A percentile compares a stretch with the other conserved stretches of the same genome.
phyloP scores from a whole-genome alignment of 2,329 filamentous ascomycete genomes.

The Penicillium sclerotigenum region DNA sequence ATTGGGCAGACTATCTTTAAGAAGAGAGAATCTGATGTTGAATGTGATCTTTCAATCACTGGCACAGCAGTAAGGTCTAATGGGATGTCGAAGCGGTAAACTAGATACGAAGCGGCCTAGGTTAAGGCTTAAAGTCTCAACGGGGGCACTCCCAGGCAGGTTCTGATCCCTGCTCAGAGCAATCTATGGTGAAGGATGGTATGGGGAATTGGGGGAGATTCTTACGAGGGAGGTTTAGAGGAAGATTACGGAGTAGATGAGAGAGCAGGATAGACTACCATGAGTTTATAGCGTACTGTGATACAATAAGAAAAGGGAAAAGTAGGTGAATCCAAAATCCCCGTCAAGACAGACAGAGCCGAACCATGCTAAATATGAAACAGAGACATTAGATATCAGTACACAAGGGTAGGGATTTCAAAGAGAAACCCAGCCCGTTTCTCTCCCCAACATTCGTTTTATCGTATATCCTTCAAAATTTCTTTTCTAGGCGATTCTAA shows the following conservation, averaged over 20 bases:
- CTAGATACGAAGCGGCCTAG: no score
- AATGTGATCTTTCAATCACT: no score
- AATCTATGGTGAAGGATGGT: no score
- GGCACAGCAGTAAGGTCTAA: no score
- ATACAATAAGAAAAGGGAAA: neutral
- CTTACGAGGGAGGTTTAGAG: no score
- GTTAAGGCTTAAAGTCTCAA: no score
- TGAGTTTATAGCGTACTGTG: neutral
- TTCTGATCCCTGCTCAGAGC: no score
- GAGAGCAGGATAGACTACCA: neutral
- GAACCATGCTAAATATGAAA: conserved; percentile 26
- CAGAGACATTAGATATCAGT: conserved; percentile 30
- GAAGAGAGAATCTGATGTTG: no score
- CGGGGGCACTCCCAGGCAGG: no score
- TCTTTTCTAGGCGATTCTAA: neutral
- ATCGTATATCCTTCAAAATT: conserved; percentile 5
- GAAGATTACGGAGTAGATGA: neutral
- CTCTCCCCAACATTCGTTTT: conserved; percentile 5
- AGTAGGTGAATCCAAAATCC: conserved; percentile 18
- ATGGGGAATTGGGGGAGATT: no score
- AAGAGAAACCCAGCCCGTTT: conserved; percentile 2
- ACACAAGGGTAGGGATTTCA: conserved; percentile 16
- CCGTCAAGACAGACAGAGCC: conserved; percentile 24
- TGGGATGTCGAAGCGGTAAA: no score
- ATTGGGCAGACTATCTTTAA: no score